Conservation (phyloP, 108 stramenopile species). For the Ochromonas danica region DNA sequence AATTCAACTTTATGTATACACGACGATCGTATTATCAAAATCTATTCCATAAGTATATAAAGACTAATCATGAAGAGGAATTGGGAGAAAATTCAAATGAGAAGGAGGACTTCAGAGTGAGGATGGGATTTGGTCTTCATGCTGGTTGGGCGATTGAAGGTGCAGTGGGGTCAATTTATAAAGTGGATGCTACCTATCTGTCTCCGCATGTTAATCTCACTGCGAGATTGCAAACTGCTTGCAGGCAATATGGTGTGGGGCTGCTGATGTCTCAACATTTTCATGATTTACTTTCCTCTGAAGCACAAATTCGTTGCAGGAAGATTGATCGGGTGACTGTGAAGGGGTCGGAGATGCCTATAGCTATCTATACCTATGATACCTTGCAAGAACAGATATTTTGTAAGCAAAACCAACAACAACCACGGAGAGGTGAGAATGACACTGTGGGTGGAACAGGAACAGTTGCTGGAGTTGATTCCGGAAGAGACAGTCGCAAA, state of each 20-base stretch:
- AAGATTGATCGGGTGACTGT: slow-evolving; percentile 79
- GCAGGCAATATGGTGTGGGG: slow-evolving; percentile 78
- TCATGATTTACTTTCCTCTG: slow-evolving; percentile 52
- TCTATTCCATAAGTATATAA: background rate
- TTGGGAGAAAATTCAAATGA: too few species aligned
- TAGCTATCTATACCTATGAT: slow-evolving; percentile 83
- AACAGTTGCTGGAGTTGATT: too few species aligned
- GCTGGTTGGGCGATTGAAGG: slow-evolving; percentile 82
- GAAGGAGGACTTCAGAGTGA: slow-evolving; percentile 53
- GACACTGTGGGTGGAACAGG: too few species aligned
- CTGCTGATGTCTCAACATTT: slow-evolving; percentile 67
- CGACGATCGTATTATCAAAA: background rate
- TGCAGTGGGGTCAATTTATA: slow-evolving; percentile 78
- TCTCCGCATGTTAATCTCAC: slow-evolving; percentile 94
- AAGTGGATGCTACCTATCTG: slow-evolving; percentile 91
- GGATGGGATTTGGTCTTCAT: slow-evolving; percentile 68
- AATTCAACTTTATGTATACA: background rate
- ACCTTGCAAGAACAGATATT: background rate
- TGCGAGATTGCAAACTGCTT: slow-evolving; percentile 84
- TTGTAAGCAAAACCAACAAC: background rate
- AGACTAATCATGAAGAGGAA: background rate
- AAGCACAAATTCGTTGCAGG: slow-evolving; percentile 30
- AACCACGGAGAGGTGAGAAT: slow-evolving; percentile 7
- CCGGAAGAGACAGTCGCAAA: too few species aligned
- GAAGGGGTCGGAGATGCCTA: slow-evolving; percentile 83